A percentile compares a stretch with the other conserved stretches of the same genome.
phyloP scores from a whole-genome alignment of 164 flowering plant species.

The Aristolochia californica region DNA sequence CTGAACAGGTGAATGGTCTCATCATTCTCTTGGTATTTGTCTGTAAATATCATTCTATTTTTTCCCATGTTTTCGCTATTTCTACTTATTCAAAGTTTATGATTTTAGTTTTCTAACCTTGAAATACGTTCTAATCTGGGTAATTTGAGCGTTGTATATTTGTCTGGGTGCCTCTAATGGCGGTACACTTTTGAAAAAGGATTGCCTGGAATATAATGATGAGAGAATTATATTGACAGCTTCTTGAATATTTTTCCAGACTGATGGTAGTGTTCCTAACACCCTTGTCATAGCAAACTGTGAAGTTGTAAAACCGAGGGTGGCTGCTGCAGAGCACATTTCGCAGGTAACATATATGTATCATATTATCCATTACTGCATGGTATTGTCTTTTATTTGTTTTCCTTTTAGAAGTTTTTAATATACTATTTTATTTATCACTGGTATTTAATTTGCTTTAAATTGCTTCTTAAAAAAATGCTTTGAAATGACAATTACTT shows the following conservation, averaged over 20 bases:
- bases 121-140: no score
- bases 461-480: no score
- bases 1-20: slow-evolving; percentile 64
- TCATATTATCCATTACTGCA: background rate
- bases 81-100: background rate
- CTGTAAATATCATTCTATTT: background rate
- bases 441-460: background rate
- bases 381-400: background rate
- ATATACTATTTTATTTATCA: background rate
- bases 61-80: background rate
- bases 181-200: no score
- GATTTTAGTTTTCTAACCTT: no score
- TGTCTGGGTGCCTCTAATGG: no score
- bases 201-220: no score
- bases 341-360: slow-evolving; percentile 43
- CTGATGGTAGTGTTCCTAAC: slow-evolving; percentile 97
- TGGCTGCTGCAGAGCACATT: slow-evolving; percentile 98
- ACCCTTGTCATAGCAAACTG: slow-evolving; percentile 97
- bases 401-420: background rate
- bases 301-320: slow-evolving; percentile 93
- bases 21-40: background rate
- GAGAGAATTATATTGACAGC: background rate
- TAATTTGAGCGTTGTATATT: no score
- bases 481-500: no score
- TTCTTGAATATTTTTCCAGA: slow-evolving; percentile 27